phyloP scores from a whole-genome alignment of 768 basidiomycete species.

The Exidia glandulosa region DNA sequence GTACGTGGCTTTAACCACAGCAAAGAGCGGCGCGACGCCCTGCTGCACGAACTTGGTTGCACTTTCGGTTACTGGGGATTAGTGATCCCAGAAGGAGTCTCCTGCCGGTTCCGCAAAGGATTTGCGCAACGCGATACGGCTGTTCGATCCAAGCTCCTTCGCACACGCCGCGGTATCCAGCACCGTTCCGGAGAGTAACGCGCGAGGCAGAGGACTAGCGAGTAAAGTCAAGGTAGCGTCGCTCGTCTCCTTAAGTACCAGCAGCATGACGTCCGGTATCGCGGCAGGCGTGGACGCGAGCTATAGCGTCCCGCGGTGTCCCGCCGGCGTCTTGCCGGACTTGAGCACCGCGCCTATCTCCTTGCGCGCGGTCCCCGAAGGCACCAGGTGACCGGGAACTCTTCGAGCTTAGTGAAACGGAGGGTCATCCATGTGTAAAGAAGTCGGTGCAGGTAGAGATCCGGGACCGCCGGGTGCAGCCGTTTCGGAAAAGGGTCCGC shows the following conservation, averaged over 20 bases:
- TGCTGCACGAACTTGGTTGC: conserved; percentile 42
- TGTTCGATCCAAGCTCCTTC: conserved; percentile 61
- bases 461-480: too few relatives aligned
- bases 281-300: conserved; percentile 36
- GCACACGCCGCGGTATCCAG: conserved; percentile 41
- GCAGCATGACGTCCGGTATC: conserved; percentile 28
- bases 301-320: conserved; percentile 77
- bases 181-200: conserved; percentile 35
- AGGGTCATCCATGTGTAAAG: too few relatives aligned
- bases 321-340: conserved; percentile 76
- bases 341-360: conserved; percentile 70
- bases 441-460: too few relatives aligned
- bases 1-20: conserved; percentile 54
- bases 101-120: not conserved
- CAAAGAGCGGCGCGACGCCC: conserved; percentile 54
- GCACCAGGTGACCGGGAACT: too few relatives aligned
- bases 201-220: conserved; percentile 37
- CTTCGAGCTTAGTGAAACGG: too few relatives aligned
- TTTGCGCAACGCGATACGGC: not conserved
- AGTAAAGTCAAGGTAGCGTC: conserved; percentile 52
- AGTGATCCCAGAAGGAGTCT: not conserved
- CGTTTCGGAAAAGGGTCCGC: too few relatives aligned
- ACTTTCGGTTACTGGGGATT: conserved; percentile 19
- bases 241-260: conserved; percentile 66
- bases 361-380: conserved; percentile 34